Evolutionary conservation across 129 eudicot species (phyloP).

Genomic region (Pittosporum tobira): DNA sequence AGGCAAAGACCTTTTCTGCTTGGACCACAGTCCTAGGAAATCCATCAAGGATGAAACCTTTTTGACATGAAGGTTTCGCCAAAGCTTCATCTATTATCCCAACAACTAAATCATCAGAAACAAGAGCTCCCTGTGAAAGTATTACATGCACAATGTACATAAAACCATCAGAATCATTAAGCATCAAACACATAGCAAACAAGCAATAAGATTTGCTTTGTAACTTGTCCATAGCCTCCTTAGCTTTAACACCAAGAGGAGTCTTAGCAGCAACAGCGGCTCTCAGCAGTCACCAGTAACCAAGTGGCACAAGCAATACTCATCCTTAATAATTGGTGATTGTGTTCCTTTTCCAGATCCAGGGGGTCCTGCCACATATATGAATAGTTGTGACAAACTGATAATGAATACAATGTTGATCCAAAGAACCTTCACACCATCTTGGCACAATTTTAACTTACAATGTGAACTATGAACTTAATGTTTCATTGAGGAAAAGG

Average conservation of each 20-base stretch:
- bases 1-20: constrained; percentile 56
- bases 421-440: too few species aligned
- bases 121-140: constrained; percentile 68
- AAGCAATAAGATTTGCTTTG: background rate
- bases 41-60: constrained; percentile 96
- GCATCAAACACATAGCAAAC: constrained; percentile 8
- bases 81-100: constrained; percentile 93
- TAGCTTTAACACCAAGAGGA: constrained; percentile 83
- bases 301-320: constrained; percentile 88
- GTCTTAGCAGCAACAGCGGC: constrained; percentile 96
- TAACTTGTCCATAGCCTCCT: constrained; percentile 93
- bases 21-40: constrained; percentile 89
- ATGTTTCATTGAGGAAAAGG: too few species aligned
- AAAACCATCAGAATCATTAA: background rate
- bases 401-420: too few species aligned
- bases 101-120: constrained; percentile 91
- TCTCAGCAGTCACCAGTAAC: constrained; percentile 95
- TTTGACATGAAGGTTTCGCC: constrained; percentile 88
- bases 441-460: too few species aligned
- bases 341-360: constrained; percentile 98
- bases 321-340: constrained; percentile 85
- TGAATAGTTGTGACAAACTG: constrained; percentile 2
- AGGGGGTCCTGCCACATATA: constrained; percentile 74
- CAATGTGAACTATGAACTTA: too few species aligned
- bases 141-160: background rate